Percentiles rank a stretch among this genome's conserved stretches.
Evolutionary conservation across 23 red algal species (phyloP).

Genomic region (Chondrus crispus): DNA sequence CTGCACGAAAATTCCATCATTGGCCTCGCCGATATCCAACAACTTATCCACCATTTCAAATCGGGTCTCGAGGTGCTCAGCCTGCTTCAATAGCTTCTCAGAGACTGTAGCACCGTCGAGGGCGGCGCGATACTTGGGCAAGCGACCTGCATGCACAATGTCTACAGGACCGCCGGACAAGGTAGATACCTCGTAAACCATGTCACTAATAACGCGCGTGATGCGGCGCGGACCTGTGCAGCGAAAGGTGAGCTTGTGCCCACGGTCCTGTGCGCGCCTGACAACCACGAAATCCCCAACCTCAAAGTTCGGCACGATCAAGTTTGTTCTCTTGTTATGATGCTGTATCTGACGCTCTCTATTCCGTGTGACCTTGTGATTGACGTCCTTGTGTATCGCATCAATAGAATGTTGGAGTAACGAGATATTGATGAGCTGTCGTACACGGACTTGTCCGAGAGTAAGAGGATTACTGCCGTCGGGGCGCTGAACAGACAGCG

Average conservation of each 20-base stretch:
- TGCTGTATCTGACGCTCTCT: neutral
- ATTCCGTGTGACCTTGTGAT: neutral
- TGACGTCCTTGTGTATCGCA: neutral
- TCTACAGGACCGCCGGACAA: neutral
- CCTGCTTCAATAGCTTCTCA: neutral
- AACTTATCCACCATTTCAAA: neutral
- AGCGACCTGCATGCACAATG: neutral
- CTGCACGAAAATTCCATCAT: neutral
- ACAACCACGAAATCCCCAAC: constrained; percentile 6
- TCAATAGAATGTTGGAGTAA: neutral
- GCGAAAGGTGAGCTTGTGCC: neutral
- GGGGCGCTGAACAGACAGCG: neutral
- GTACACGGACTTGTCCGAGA: neutral
- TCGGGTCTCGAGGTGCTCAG: neutral
- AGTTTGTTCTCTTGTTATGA: constrained; percentile 25
- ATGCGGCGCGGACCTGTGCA: neutral
- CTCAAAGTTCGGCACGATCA: neutral
- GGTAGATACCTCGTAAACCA: neutral
- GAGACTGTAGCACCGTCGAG: neutral
- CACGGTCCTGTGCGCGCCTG: neutral
- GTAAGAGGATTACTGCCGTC: neutral
- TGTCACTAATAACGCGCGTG: neutral
- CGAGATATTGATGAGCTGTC: neutral
- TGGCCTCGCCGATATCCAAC: neutral
- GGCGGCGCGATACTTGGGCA: neutral